Conservation (phyloP, 169 alveolate genomes). For the Babesia caballi region DNA sequence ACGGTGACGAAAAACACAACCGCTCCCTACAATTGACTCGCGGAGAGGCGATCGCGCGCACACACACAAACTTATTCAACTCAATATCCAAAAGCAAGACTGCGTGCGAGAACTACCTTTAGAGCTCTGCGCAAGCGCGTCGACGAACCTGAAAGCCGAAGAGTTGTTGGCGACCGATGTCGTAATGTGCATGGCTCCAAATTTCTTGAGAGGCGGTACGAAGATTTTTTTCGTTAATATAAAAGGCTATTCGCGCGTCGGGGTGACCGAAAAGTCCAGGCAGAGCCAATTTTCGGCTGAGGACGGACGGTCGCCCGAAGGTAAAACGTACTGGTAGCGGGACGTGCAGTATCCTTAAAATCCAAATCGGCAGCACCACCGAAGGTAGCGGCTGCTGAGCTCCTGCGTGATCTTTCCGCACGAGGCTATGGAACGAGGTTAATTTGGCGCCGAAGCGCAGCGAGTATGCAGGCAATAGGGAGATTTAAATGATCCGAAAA, state of each 20-base stretch:
- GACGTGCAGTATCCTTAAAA: too few species aligned
- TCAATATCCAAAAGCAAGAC: not conserved
- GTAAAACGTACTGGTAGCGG: too few species aligned
- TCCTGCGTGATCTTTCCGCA: too few species aligned
- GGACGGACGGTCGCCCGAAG: too few species aligned
- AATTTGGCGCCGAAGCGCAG: too few species aligned
- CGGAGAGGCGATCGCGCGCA: not conserved
- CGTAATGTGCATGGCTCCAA: not conserved
- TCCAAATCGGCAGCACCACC: too few species aligned
- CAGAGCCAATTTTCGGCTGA: not conserved
- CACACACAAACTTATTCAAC: not conserved
- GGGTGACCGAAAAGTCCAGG: not conserved
- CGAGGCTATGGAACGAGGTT: too few species aligned
- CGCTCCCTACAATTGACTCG: conserved; percentile 6
- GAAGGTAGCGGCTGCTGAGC: too few species aligned
- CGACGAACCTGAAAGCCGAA: too few species aligned
- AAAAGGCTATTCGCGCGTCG: not conserved
- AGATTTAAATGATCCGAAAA: not conserved
- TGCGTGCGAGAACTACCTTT: not conserved
- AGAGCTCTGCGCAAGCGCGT: too few species aligned
- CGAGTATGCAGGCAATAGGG: not conserved
- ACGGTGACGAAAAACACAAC: too few species aligned
- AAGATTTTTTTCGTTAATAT: not conserved
- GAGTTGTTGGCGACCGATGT: not conserved
- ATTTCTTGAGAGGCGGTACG: not conserved